phyloP scores from a whole-genome alignment of 192 early-diverging fungal species.

The Dissophora ornata region DNA sequence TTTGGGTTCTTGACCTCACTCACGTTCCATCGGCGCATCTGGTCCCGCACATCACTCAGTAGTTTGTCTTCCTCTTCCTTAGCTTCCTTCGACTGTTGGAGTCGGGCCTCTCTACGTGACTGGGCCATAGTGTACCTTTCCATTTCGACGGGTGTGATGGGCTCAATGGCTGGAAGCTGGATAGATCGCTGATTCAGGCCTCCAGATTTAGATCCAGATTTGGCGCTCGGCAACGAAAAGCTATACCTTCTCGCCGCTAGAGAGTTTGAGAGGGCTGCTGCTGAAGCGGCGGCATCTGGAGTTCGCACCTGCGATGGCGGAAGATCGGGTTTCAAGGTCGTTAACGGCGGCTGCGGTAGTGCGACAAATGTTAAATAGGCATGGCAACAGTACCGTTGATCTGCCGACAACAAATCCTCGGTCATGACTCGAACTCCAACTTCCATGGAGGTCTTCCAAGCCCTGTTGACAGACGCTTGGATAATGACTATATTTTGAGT shows the following conservation, averaged over 20 bases:
- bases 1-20: constrained; percentile 5
- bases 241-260: constrained; percentile 43
- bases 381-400: constrained; percentile 67
- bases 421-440: constrained; percentile 76
- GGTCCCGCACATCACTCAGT: constrained; percentile 52
- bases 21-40: constrained; percentile 58
- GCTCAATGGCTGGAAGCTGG: constrained; percentile 63
- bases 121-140: constrained; percentile 71
- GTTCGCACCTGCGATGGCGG: constrained; percentile 1
- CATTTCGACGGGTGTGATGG: constrained; percentile 61
- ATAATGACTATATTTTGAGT: constrained; percentile 72
- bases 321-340: constrained; percentile 1
- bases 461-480: constrained; percentile 71
- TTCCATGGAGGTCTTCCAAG: constrained; percentile 82
- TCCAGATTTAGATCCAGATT: constrained; percentile 10
- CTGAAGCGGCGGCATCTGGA: constrained; percentile 7
- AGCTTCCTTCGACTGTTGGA: constrained; percentile 32
- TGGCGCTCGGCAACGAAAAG: constrained; percentile 38
- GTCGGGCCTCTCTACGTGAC: constrained; percentile 56
- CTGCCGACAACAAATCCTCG: constrained; percentile 69
- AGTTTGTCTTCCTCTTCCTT: constrained; percentile 35
- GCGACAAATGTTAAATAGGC: constrained; percentile 78
- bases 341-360: constrained; percentile 37
- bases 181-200: not conserved
- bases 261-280: constrained; percentile 24